Evolutionary conservation across 1,139 yeast species (phyloP).

Genomic region (Debaryomyces sp.): DNA sequence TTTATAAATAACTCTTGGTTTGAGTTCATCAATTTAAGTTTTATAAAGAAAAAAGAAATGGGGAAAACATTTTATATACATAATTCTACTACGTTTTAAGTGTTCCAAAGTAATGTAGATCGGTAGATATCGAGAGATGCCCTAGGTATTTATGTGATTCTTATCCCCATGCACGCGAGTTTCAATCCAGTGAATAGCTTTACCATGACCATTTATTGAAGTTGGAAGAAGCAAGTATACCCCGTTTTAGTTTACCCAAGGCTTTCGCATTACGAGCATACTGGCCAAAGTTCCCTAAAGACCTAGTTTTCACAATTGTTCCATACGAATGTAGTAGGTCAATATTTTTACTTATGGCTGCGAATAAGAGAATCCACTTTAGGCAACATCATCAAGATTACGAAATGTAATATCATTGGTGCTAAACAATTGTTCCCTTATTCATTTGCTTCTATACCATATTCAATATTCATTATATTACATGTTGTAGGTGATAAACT

Average conservation of each 20-base stretch:
- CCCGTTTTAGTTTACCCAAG: too few relatives aligned
- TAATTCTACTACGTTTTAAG: slow-evolving; percentile 7
- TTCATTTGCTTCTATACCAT: too few relatives aligned
- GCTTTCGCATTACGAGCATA: too few relatives aligned
- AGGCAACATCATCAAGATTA: background rate
- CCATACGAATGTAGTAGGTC: too few relatives aligned
- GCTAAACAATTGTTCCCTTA: too few relatives aligned
- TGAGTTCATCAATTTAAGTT: slow-evolving; percentile 10
- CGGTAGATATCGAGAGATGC: too few relatives aligned
- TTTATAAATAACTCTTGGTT: slow-evolving; percentile 11
- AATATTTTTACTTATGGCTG: background rate
- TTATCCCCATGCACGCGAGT: background rate
- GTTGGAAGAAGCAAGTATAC: too few relatives aligned
- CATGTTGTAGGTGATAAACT: too few relatives aligned
- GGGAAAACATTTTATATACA: slow-evolving; percentile 12
- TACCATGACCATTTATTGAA: background rate
- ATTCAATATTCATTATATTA: too few relatives aligned
- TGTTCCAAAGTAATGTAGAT: background rate
- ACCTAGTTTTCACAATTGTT: background rate
- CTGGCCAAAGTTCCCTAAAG: too few relatives aligned
- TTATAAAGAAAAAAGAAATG: slow-evolving; percentile 14
- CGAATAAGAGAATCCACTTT: background rate
- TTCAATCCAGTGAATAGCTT: background rate
- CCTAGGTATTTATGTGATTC: too few relatives aligned
- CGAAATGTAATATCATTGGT: background rate